Conservation (phyloP, 2,329 filamentous ascomycete species). For the Sporothrix pseudoabietina region DNA sequence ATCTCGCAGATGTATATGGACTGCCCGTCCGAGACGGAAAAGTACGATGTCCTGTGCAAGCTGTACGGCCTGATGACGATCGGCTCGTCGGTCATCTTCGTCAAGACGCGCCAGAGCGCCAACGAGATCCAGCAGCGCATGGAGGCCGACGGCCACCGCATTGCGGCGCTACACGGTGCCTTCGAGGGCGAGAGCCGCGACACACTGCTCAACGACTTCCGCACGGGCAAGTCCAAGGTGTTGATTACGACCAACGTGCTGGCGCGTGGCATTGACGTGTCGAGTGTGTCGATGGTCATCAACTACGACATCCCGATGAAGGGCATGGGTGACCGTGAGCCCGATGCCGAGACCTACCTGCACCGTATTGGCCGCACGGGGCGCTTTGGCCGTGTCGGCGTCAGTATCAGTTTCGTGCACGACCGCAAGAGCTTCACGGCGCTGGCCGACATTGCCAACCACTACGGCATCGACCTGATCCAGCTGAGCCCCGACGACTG, state of each 20-base stretch:
- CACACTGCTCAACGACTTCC: conserved; percentile 80
- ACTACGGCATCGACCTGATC: conserved; percentile 79
- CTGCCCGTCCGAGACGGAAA: conserved; percentile 76
- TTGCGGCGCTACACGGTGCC: conserved; percentile 85
- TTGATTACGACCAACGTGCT: conserved; percentile 97
- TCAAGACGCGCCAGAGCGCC: conserved; percentile 87
- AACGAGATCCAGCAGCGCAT: conserved; percentile 83
- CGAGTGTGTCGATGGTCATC: conserved; percentile 92
- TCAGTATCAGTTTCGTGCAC: conserved; percentile 92
- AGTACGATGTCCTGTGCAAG: conserved; percentile 85
- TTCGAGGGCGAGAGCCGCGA: conserved; percentile 85
- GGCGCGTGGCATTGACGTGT: conserved; percentile 91
- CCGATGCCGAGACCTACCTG: conserved; percentile 93
- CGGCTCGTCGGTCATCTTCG: conserved; percentile 96
- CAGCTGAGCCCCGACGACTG: conserved; percentile 84
- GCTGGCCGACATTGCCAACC: conserved; percentile 74
- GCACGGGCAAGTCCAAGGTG: conserved; percentile 84
- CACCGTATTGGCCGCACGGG: conserved; percentile 97
- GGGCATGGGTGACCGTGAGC: conserved; percentile 73
- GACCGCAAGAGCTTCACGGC: conserved; percentile 79
- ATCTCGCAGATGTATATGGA: conserved; percentile 99
- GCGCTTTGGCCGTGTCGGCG: conserved; percentile 93
- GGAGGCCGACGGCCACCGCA: conserved; percentile 85
- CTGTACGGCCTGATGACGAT: conserved; percentile 97
- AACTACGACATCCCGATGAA: conserved; percentile 90